These are phyloP conservation scores for Millerozyma miso DNA, from an alignment of 805 yeast species.

Conservation along the genomic window DNA sequence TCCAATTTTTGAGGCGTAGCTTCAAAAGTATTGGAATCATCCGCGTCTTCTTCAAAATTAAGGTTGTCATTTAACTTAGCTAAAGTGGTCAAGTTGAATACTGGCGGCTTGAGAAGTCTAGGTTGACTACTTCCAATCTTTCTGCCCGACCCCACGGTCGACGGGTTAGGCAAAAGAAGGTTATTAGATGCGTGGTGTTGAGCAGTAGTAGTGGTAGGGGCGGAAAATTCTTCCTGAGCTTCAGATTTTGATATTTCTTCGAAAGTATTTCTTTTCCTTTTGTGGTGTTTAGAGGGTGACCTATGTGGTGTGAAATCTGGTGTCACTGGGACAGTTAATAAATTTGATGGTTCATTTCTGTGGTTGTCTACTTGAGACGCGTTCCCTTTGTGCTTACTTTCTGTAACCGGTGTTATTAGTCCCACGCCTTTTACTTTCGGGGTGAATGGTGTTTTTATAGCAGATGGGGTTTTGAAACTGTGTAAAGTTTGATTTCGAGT, in stretches of 20 bases:
- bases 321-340: slow-evolving; percentile 16
- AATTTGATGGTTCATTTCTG: neutral
- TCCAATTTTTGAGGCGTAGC: slow-evolving; percentile 7
- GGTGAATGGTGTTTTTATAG: slow-evolving; percentile 8
- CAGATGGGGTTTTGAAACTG: slow-evolving; percentile 4
- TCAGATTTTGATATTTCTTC: slow-evolving; percentile 14
- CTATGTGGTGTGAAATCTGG: slow-evolving; percentile 33
- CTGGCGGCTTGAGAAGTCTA: slow-evolving; percentile 6
- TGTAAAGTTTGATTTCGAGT: slow-evolving; percentile 1
- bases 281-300: slow-evolving; percentile 19
- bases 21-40: slow-evolving; percentile 4
- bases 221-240: neutral
- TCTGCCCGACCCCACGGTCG: slow-evolving; percentile 36
- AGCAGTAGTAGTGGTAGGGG: slow-evolving; percentile 7
- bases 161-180: slow-evolving; percentile 32
- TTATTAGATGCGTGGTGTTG: neutral
- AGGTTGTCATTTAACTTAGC: slow-evolving; percentile 18
- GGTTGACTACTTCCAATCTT: slow-evolving; percentile 8
- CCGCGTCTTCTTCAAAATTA: slow-evolving; percentile 22
- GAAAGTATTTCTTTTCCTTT: slow-evolving; percentile 9
- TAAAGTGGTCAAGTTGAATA: slow-evolving; percentile 16
- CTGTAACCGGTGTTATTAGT: slow-evolving; percentile 4
- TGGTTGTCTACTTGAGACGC: neutral
- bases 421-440: slow-evolving; percentile 5
- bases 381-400: slow-evolving; percentile 1